phyloP scores from a whole-genome alignment of 805 yeast genomes.

The Lipomyces sp. region DNA sequence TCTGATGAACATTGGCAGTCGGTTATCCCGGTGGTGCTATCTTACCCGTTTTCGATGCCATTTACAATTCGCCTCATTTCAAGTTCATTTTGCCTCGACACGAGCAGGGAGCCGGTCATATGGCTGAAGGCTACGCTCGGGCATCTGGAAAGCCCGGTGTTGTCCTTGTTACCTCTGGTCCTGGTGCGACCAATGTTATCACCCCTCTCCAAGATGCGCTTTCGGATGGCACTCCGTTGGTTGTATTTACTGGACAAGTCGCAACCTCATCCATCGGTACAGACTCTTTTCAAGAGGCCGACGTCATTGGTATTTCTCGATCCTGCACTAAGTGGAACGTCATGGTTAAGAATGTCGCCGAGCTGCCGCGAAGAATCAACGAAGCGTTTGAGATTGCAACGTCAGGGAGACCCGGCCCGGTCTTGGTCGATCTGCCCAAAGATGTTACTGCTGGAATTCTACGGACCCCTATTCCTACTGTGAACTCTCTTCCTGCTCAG shows the following conservation, averaged over 20 bases:
- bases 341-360: conserved; percentile 94
- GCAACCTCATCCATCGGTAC: conserved; percentile 96
- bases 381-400: conserved; percentile 98
- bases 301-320: conserved; percentile 93
- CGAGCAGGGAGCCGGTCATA: conserved; percentile 99
- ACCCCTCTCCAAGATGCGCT: conserved; percentile 99
- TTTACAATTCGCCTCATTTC: conserved; percentile 86
- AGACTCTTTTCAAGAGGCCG: conserved; percentile 99
- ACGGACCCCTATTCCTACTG: conserved; percentile 85
- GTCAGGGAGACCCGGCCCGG: conserved; percentile 98
- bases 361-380: conserved; percentile 91
- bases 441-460: conserved; percentile 94
- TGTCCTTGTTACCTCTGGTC: conserved; percentile 97
- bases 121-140: conserved; percentile 99
- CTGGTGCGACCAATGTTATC: conserved; percentile 97
- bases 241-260: conserved; percentile 97
- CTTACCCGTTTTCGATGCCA: conserved; percentile 96
- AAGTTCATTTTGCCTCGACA: conserved; percentile 92
- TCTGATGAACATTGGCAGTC: conserved; percentile 43
- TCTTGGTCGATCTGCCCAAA: conserved; percentile 94
- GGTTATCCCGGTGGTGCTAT: conserved; percentile 99
- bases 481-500: conserved; percentile 52
- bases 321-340: conserved; percentile 99
- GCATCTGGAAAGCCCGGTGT: conserved; percentile 97
- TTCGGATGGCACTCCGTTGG: conserved; percentile 96